phyloP scores from a whole-genome alignment of 2,329 filamentous ascomycete genomes.

The Botrytis aclada region DNA sequence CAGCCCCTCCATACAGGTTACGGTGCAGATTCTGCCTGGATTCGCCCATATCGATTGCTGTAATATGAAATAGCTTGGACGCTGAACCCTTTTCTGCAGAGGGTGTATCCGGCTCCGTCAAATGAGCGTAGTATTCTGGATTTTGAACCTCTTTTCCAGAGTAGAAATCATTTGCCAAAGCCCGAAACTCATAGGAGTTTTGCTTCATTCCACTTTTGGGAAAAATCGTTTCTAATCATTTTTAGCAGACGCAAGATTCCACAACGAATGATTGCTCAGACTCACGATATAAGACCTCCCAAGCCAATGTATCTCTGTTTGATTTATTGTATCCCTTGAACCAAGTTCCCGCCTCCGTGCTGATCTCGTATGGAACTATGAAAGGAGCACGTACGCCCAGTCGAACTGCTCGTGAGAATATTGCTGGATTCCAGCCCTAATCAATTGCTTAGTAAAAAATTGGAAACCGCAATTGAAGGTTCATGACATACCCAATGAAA shows the following conservation, averaged over 20 bases:
- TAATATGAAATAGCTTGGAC: background rate
- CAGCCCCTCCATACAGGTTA: background rate
- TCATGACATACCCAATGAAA: constrained; percentile 5
- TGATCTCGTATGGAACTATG: background rate
- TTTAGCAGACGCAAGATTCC: background rate
- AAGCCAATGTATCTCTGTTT: background rate
- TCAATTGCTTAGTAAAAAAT: background rate
- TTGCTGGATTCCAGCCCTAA: constrained; percentile 10
- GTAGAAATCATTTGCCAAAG: constrained; percentile 2
- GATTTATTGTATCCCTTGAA: background rate
- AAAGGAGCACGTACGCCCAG: background rate
- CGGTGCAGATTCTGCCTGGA: background rate
- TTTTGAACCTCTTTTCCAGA: background rate
- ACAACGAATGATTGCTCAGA: background rate
- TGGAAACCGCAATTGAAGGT: background rate
- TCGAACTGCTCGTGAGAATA: constrained; percentile 4
- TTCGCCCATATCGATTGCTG: background rate
- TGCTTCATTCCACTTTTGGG: background rate
- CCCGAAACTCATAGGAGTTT: background rate
- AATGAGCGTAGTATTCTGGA: background rate
- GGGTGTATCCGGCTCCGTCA: background rate
- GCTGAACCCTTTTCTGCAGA: background rate
- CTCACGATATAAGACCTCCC: background rate
- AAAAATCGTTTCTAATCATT: background rate
- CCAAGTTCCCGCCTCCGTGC: background rate